phyloP scores from a whole-genome alignment of 352 stramenopile genomes.

The Pythium myriotylum region DNA sequence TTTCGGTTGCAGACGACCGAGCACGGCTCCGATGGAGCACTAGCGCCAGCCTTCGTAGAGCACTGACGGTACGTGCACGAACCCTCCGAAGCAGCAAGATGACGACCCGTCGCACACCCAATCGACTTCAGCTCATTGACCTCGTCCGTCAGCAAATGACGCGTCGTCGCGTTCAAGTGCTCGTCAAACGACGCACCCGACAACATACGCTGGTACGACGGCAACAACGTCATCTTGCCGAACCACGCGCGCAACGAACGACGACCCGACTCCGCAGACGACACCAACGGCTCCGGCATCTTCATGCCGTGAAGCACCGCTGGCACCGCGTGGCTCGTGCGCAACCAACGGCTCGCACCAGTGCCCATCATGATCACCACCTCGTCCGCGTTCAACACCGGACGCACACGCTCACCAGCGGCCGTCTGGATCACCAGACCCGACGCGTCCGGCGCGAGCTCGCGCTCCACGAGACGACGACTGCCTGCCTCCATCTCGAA shows the following conservation, averaged over 20 bases:
- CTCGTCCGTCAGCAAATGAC: constrained; percentile 32
- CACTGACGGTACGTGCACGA: constrained; percentile 41
- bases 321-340: constrained; percentile 10
- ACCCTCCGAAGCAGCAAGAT: constrained; percentile 38
- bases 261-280: background rate
- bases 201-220: constrained; percentile 44
- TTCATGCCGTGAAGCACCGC: constrained; percentile 61
- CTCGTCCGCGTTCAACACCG: no score
- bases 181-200: constrained; percentile 35
- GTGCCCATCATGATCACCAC: no score
- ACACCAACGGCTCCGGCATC: constrained; percentile 40
- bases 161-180: constrained; percentile 42
- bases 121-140: constrained; percentile 41
- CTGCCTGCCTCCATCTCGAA: no score
- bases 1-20: constrained; percentile 44
- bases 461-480: no score
- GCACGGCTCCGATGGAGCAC: constrained; percentile 36
- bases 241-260: constrained; percentile 55
- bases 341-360: no score
- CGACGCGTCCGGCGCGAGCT: no score
- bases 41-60: constrained; percentile 34
- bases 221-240: constrained; percentile 59
- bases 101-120: constrained; percentile 43
- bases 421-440: no score
- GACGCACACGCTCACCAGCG: no score